Evolutionary conservation across 2,329 filamentous ascomycete species (phyloP), one percentile per base, ranked within the genome.

Genomic region (Talaromyces sp.): DNA sequence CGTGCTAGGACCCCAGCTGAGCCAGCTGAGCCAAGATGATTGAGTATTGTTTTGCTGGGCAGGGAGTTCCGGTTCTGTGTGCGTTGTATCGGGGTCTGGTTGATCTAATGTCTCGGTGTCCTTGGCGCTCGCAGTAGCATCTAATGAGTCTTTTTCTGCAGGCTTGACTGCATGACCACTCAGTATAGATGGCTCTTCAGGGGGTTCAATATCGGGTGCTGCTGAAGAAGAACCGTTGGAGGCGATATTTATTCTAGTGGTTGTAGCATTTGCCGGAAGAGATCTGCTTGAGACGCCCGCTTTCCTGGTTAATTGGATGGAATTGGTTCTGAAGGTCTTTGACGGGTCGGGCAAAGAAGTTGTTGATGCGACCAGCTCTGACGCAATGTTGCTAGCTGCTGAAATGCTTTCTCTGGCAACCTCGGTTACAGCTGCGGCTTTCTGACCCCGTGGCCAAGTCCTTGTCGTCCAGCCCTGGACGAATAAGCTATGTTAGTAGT

Each of bases 351-450:
- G 64, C 31, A 69, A 65, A 46, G 68, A 68, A 51, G 69, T 65
- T 51, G 73, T 71, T 24, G 74, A 71, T 35, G 69, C 66, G 26
- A 70, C 69, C 21, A 70, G 62, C 63, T 75, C 73, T 49, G 73
- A 72, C 56, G 73, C 69, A 60, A 69, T 66, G 62, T 71, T 73
- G 62, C 73, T 73, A 49, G 76, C 73, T 55, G 76, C 77, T 43
- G 77, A 78, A 55, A 80, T 80, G 67, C 77, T 81, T 69, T 81
- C 79, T 67, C 75, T 75, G 63, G 77, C 78, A 69, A 81, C 75
- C 71, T 81, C 76, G 61, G 79, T 80, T 66, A 81, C 71, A 55
- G 80, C 75, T 41, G 75, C 72, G 54, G 79, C 77, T 68, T 81
- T 82, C 38, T 72, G 71, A 52, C 69, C 69, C 66, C 73, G 73